phyloP scores from a whole-genome alignment of 2,329 filamentous ascomycete genomes.

The Trichophyton mentagrophytes region DNA sequence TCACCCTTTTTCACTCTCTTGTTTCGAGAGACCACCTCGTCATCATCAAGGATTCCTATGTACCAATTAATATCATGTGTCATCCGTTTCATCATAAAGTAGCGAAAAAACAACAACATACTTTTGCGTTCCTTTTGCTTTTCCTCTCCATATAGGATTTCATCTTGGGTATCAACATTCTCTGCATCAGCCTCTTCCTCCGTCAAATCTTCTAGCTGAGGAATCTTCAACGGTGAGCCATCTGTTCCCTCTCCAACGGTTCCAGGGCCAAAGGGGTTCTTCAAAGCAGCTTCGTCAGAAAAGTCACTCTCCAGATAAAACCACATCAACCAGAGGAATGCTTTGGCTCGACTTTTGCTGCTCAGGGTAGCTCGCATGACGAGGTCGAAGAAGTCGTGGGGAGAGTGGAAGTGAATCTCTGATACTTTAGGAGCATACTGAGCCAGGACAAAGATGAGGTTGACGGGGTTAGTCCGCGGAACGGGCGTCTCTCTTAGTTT shows the following conservation, averaged over 20 bases:
- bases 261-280: conserved; percentile 72
- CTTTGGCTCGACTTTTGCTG: conserved; percentile 68
- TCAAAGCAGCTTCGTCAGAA: conserved; percentile 68
- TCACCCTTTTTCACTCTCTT: conserved; percentile 36
- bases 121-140: conserved; percentile 38
- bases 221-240: conserved; percentile 36
- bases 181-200: conserved; percentile 39
- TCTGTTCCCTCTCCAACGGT: conserved; percentile 31
- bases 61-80: neutral
- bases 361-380: conserved; percentile 80
- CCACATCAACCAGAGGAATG: conserved; percentile 98
- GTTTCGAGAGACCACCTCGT: conserved; percentile 32
- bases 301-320: conserved; percentile 97
- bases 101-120: conserved; percentile 14
- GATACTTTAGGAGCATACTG: conserved; percentile 83
- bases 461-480: conserved; percentile 90
- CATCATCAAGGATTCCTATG: conserved; percentile 36
- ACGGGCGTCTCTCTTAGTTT: conserved; percentile 58
- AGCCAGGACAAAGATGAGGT: conserved; percentile 88
- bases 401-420: conserved; percentile 75
- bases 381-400: conserved; percentile 87
- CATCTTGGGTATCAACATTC: conserved; percentile 38
- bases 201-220: conserved; percentile 35
- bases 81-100: neutral
- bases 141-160: conserved; percentile 37